Evolutionary conservation across 768 basidiomycete species (phyloP), one percentile per base, ranked within the genome.

Genomic region (Mycena alexandri): DNA sequence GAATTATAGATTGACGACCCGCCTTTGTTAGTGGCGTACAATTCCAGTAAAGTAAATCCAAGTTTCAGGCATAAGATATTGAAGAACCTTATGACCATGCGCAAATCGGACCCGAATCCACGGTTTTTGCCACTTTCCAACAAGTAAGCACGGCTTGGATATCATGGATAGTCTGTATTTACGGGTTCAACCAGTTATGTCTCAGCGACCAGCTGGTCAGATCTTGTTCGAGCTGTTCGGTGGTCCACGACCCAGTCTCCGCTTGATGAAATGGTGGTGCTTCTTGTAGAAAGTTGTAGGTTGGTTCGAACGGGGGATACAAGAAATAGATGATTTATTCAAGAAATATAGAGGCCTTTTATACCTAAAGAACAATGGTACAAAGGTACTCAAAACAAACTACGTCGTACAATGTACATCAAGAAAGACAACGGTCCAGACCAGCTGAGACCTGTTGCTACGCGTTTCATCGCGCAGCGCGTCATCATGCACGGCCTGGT

Each of bases 11-110:
- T 38, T 61, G 54, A 50, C 47, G 25, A 58, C 17, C 34, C 10
- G 42, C 24, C 5, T 62, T 63, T 48, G 29, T n/a, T 11, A 81
- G 80, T 81, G 56, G 82, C 73, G 3, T 77, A 80, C 65, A 84
- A 85, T 48, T 8, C 60, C 56, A 24, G 52, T 51, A 50, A 38
- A 17, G 10, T 43, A 41, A 34, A 34, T 50, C 36, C 34, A 17
- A 36, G 33, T 8, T 54, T 59, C 21, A 60, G 68, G 21, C 11
- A 19, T 19, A 68, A 46, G 50, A 50, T 61, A 42, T 58, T 61
- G 41, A 50, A 43, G 19, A 48, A 14, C 6, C 54, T 71, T 25
- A 59, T 38, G 1, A 14, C 10, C 8, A 34, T 55, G 36, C 63
- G 65, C 24, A 46, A 43, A 13, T 29, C 34, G 55, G 57, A 67